These are phyloP conservation scores for Adansonia gregorii DNA, from an alignment of 441 rosid species.

Conservation along the genomic window DNA sequence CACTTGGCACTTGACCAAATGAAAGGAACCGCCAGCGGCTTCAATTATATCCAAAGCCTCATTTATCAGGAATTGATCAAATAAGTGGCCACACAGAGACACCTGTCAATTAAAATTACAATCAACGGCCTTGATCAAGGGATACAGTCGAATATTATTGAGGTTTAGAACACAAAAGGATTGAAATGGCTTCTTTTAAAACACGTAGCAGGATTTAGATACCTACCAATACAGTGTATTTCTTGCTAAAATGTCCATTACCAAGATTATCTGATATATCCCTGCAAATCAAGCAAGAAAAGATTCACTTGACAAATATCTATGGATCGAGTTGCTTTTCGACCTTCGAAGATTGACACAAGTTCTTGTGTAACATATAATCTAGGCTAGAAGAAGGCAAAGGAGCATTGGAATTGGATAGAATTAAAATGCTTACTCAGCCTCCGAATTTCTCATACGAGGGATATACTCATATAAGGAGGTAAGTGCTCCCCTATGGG, in stretches of 20 bases:
- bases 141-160: conserved; percentile 16
- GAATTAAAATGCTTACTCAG: conserved; percentile 66
- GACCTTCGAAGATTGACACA: conserved; percentile 1
- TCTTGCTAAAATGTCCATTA: conserved; percentile 47
- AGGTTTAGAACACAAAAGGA: conserved; percentile 7
- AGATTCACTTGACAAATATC: not conserved
- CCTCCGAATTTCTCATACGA: conserved; percentile 79
- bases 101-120: conserved; percentile 57
- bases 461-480: conserved; percentile 79
- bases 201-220: conserved; percentile 23
- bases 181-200: not conserved
- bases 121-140: conserved; percentile 28
- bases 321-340: not conserved
- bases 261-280: conserved; percentile 42
- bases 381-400: not conserved
- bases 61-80: conserved; percentile 88
- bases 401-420: not conserved
- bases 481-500: conserved; percentile 73
- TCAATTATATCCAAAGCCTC: conserved; percentile 95
- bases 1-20: conserved; percentile 79
- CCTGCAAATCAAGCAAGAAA: conserved; percentile 48
- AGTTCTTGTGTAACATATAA: not conserved
- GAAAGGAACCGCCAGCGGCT: conserved; percentile 88
- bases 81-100: conserved; percentile 88
- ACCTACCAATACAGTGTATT: conserved; percentile 72